Base-by-base conservation (phyloP, 2,329 filamentous ascomycete species). In the Botrytis aclada region DNA sequence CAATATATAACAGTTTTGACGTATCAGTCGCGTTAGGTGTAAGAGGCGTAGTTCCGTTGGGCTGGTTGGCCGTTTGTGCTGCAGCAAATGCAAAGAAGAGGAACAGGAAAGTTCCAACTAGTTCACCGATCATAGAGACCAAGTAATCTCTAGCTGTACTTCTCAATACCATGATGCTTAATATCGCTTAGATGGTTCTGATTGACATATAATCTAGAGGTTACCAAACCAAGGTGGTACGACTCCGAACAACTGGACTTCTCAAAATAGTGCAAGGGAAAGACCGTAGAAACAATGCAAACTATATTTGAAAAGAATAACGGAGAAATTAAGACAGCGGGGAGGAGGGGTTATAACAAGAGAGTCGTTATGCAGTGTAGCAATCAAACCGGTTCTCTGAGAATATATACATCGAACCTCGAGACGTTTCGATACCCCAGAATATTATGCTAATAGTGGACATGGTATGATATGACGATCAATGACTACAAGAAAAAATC, bases 91-190 rank as follows among this genome's bases (percentile, higher is more conserved):
- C 25, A 77, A 81, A 74, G 74, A 78, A 73, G 69, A 79, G 73
- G 70, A 79, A 80, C 72, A 82, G 74, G 66, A 85, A 84, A 0
- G 86, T 88, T 34, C 86, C 86, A 22, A 85, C 80, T 51, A 86
- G 86, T 77, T 87, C 86, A 43, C 84, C 84, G 12, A 84, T 70
- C 58, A 83, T 80, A 34, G 84, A 84, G 69, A 86, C 81, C 67
- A 83, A 69, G 73, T 86, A 83, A 72, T 83, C 83, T 65, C 65
- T 73, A 29, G 47, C 43, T 61, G 58, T 25, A 10, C 25, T 43
- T 41, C 25, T 58, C n/a, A 60, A 37, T 10, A 39, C 39, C 70
- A 72, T 72, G 25, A 25, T 39, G 22, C 8, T 61, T n/a, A 12
- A 29, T 56, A 25, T 41, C 9, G 39, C 25, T n/a, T 54, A 18